phyloP scores from a whole-genome alignment of 768 basidiomycete species.

The Leccinum subgranulosum region DNA sequence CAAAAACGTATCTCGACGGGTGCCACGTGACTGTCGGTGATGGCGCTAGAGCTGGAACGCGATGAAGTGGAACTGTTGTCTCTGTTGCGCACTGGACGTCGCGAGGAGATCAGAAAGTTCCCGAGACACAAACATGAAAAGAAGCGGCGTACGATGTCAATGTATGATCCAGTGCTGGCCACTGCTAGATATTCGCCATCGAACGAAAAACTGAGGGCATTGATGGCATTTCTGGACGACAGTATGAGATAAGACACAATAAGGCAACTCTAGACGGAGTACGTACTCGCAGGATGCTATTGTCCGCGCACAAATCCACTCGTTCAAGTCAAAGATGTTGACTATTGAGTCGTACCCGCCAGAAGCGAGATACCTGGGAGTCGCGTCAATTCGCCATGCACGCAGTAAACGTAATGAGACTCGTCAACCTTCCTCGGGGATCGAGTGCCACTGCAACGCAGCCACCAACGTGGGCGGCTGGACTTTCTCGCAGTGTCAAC shows the following conservation, averaged over 20 bases:
- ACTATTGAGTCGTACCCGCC: conserved; percentile 83
- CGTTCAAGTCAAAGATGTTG: conserved; percentile 73
- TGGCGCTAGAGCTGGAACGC: conserved; percentile 68
- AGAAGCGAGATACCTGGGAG: conserved; percentile 65
- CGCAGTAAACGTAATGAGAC: conserved; percentile 4
- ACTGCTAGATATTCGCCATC: conserved; percentile 84
- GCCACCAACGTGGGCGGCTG: conserved; percentile 78
- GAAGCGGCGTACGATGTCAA: conserved; percentile 66
- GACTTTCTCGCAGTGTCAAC: conserved; percentile 53
- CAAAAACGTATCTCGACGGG: conserved; percentile 76
- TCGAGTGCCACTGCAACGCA: conserved; percentile 74
- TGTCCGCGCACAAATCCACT: conserved; percentile 77
- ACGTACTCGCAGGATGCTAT: conserved; percentile 81
- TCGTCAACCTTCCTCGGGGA: conserved; percentile 63
- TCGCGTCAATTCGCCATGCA: not conserved
- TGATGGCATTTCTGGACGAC: conserved; percentile 59
- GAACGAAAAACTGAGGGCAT: conserved; percentile 72
- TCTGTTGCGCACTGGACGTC: conserved; percentile 69
- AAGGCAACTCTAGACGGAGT: not conserved
- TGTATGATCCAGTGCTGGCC: conserved; percentile 65
- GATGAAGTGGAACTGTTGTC: conserved; percentile 69
- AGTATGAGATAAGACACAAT: not conserved
- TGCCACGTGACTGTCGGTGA: conserved; percentile 82
- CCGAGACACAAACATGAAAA: not conserved
- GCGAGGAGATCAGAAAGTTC: not conserved